Base-by-base conservation (phyloP, 352 stramenopile genomes). In the Phytopythium litorale region DNA sequence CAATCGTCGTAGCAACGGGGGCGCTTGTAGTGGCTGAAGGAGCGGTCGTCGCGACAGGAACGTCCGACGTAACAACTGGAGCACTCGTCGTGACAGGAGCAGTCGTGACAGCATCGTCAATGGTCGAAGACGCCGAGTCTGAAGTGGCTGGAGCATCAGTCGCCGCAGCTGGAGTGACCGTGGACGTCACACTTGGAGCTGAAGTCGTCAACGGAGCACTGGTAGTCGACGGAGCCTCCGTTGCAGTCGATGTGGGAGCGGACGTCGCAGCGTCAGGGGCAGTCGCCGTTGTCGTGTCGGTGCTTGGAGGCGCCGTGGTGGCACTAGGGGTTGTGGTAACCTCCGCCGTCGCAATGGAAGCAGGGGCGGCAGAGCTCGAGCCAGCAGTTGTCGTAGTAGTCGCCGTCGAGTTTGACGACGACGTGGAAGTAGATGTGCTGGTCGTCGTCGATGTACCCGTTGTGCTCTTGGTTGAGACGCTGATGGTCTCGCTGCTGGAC, bases 291-390 rank as follows among this genome's bases (percentile, higher is more conserved):
- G 4, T 7, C 15, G 38, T 7, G 38, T 1, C 38, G 38, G 4
- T 5, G 38, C 38, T 45, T 16, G 46, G 46, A 13, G 46, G 32
- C n/a, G 46, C n/a, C 19, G 46, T 52, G 9, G 46, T 52, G 2
- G 19, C 46, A 30, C 4, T 32, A 4, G 46, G 51, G 9, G 67
- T 60, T 0, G 67, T 66, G 0, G 64, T 33, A 21, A 40, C 15
- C 30, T 25, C 37, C 0, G 46, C 19, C 1, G 46, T 32, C n/a
- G 23, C 46, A n/a, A 30, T 52, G 46, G 46, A 16, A 32, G 19
- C 46, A 30, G n/a, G 7, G 6, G 16, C 11, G 19, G 11, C 46
- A 7, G 48, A 21, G 15, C 33, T 64, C 13, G 64, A 52, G 3
- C 55, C 66, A 25, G 54, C n/a, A 9, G 52, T 35, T 15, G 30